These are phyloP conservation scores for Irpex lacteus DNA, from an alignment of 1,284 basidiomycete species.

Conservation along the genomic window DNA sequence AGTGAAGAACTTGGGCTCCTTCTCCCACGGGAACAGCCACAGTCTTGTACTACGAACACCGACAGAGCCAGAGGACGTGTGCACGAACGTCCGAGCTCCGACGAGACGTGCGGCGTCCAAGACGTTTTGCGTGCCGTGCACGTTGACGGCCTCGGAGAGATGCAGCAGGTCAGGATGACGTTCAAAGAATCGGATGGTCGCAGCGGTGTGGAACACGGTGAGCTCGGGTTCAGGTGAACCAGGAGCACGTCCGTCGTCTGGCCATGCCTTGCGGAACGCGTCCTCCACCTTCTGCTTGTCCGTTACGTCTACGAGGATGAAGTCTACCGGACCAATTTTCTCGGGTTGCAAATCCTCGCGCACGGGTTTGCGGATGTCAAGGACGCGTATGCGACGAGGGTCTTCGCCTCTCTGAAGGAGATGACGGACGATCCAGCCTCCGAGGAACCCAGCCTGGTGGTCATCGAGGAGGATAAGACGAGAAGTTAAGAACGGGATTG, in stretches of 20 bases:
- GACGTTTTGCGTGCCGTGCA: slow-evolving; percentile 62
- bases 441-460: slow-evolving; percentile 63
- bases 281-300: slow-evolving; percentile 47
- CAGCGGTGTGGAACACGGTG: slow-evolving; percentile 72
- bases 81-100: slow-evolving; percentile 52
- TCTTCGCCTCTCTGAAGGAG: slow-evolving; percentile 68
- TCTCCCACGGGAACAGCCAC: slow-evolving; percentile 71
- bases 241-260: slow-evolving; percentile 17
- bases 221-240: slow-evolving; percentile 34
- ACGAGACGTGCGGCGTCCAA: slow-evolving; percentile 42
- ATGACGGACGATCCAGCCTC: slow-evolving; percentile 72
- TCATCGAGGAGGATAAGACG: background rate
- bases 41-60: slow-evolving; percentile 52
- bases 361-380: slow-evolving; percentile 59
- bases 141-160: slow-evolving; percentile 59
- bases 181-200: slow-evolving; percentile 75
- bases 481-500: background rate
- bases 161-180: slow-evolving; percentile 47
- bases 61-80: slow-evolving; percentile 63
- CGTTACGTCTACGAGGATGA: slow-evolving; percentile 56
- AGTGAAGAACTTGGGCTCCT: slow-evolving; percentile 47
- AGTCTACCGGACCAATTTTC: slow-evolving; percentile 47
- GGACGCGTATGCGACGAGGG: slow-evolving; percentile 57
- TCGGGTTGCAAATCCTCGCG: slow-evolving; percentile 53
- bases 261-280: slow-evolving; percentile 69